Conservation (phyloP, 2,329 filamentous ascomycete genomes). For the Verticillium klebahnii region DNA sequence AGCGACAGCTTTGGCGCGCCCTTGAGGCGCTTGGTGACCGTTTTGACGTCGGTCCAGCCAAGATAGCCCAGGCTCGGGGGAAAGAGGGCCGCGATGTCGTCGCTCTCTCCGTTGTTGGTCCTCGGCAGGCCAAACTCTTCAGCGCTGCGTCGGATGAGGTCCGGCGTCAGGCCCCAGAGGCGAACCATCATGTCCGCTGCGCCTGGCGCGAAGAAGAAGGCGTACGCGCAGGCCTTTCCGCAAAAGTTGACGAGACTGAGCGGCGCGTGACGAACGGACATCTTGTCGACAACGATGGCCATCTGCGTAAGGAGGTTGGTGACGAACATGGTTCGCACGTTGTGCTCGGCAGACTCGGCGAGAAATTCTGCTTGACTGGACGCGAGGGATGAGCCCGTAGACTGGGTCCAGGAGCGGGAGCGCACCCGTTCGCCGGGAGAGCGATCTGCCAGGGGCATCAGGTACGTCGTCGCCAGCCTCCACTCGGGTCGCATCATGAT, state of each 20-base stretch:
- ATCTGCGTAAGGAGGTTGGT: conserved; percentile 80
- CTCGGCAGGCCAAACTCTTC: conserved; percentile 63
- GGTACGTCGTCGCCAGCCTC: conserved; percentile 67
- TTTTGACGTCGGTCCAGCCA: conserved; percentile 49
- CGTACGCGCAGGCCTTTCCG: conserved; percentile 86
- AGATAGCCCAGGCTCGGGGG: conserved; percentile 59
- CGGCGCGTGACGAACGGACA: conserved; percentile 69
- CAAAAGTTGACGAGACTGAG: conserved; percentile 75
- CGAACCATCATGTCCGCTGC: conserved; percentile 79
- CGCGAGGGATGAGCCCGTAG: conserved; percentile 56
- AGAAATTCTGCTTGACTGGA: conserved; percentile 56
- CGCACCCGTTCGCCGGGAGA: conserved; percentile 40
- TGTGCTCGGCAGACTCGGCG: conserved; percentile 73
- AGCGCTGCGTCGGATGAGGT: conserved; percentile 66
- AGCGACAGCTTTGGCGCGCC: conserved; percentile 62
- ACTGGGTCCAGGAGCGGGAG: conserved; percentile 41
- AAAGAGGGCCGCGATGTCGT: conserved; percentile 64
- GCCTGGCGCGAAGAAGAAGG: conserved; percentile 87
- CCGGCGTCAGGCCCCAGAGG: conserved; percentile 70
- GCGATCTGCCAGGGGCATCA: conserved; percentile 58
- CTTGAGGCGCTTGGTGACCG: conserved; percentile 53
- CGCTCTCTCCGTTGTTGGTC: conserved; percentile 49
- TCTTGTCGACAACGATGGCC: conserved; percentile 81
- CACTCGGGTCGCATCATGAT: conserved; percentile 90
- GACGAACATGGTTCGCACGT: conserved; percentile 81